Evolutionary conservation across 1,139 yeast genomes (phyloP).

Genomic region (Yamadazyma aaseri): DNA sequence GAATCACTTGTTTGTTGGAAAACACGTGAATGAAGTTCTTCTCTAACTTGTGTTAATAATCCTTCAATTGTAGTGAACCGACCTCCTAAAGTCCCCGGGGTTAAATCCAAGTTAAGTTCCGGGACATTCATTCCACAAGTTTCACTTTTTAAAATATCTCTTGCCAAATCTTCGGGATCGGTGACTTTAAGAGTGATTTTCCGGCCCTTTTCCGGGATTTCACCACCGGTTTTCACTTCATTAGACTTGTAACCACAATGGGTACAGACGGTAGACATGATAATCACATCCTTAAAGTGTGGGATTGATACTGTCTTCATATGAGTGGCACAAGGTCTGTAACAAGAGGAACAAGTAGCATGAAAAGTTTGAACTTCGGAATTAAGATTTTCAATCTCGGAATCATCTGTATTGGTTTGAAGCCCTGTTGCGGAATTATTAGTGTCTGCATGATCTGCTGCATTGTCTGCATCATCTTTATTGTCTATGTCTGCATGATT

Average conservation of each 20-base stretch:
- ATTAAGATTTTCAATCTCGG: constrained; percentile 80
- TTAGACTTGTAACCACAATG: constrained; percentile 94
- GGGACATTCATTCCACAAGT: constrained; percentile 86
- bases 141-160: constrained; percentile 94
- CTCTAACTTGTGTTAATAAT: constrained; percentile 79
- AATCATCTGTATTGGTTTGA: constrained; percentile 47
- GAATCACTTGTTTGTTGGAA: constrained; percentile 87
- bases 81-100: constrained; percentile 97
- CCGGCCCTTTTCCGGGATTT: constrained; percentile 83
- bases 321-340: constrained; percentile 78
- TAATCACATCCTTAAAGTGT: constrained; percentile 94
- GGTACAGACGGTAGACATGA: constrained; percentile 94
- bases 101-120: constrained; percentile 84
- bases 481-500: constrained; percentile 20
- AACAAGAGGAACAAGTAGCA: constrained; percentile 92
- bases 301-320: constrained; percentile 98
- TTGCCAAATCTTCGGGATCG: constrained; percentile 89
- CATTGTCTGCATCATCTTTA: constrained; percentile 24
- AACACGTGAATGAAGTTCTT: constrained; percentile 83
- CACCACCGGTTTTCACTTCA: constrained; percentile 98
- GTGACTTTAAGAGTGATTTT: constrained; percentile 72
- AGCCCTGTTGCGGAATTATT: constrained; percentile 45
- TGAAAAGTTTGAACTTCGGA: constrained; percentile 92
- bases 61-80: constrained; percentile 98
- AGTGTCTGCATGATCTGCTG: constrained; percentile 24